Conservation (phyloP, 768 basidiomycete species). For the Erythrobasidium yunnanense region DNA sequence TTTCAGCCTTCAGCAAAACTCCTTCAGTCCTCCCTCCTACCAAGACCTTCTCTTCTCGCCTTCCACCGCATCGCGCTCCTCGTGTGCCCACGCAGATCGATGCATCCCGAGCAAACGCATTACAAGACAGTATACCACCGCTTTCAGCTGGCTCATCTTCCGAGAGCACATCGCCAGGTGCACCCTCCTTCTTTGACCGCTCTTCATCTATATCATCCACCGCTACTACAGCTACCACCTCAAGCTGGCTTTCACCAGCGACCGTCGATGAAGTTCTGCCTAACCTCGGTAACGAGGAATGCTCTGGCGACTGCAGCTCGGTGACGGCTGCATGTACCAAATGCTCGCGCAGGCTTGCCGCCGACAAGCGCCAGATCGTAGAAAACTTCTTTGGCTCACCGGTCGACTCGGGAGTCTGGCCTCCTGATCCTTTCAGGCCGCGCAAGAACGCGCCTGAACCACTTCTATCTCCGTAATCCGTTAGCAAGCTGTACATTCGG, state of each 20-base stretch:
- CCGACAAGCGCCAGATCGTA: neutral
- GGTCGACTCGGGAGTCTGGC: conserved; percentile 17
- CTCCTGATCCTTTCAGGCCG: conserved; percentile 27
- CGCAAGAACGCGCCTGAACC: neutral
- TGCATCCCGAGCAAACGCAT: neutral
- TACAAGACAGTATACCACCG: neutral
- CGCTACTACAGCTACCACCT: neutral
- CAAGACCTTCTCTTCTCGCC: neutral
- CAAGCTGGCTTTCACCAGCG: neutral
- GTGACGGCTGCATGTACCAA: conserved; percentile 22
- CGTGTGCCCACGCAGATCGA: neutral
- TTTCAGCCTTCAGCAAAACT: neutral
- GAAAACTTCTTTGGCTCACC: neutral
- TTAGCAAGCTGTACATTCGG: no score
- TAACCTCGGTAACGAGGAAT: conserved; percentile 2
- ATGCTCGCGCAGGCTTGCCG: conserved; percentile 10
- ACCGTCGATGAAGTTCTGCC: neutral
- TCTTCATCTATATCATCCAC: conserved; percentile 14
- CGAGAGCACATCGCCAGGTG: neutral
- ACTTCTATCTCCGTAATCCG: no score
- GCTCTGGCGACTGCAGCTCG: conserved; percentile 17
- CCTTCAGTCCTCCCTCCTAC: neutral
- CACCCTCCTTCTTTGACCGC: conserved; percentile 9
- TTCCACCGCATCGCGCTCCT: conserved; percentile 9
- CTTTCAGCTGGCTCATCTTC: neutral